These are phyloP conservation scores for Inga leiocalycina DNA, from an alignment of 306 rosid genomes.

Conservation along the genomic window DNA sequence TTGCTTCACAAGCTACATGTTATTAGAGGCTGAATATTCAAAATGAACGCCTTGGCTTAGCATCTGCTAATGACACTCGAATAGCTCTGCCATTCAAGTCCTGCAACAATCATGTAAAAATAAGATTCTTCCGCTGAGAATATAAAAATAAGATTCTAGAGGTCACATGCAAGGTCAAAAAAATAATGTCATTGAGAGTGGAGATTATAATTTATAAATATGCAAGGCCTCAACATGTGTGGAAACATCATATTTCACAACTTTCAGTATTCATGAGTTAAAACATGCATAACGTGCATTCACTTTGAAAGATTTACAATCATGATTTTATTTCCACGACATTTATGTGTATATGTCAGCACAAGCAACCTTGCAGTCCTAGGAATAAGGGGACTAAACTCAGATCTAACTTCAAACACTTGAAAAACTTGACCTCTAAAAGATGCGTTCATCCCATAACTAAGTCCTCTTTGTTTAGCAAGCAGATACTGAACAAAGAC, in stretches of 20 bases:
- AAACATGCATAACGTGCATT: background rate
- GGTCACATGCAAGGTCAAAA: background rate
- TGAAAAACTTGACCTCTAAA: background rate
- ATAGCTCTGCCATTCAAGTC: conserved; percentile 87
- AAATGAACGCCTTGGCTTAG: conserved; percentile 68
- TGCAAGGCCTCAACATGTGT: background rate
- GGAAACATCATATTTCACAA: background rate
- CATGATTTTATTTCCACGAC: background rate
- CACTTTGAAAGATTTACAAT: background rate
- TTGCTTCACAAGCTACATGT: conserved; percentile 30
- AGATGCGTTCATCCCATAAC: background rate
- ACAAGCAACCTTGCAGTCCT: background rate
- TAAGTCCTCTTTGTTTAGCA: background rate
- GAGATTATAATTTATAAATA: background rate
- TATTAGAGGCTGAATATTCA: conserved; percentile 38
- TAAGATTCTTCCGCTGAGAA: no score
- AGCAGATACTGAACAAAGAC: background rate
- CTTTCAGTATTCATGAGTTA: background rate
- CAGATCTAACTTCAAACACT: background rate
- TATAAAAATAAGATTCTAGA: background rate
- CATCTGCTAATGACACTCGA: conserved; percentile 70
- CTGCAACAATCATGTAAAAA: conserved; percentile 47
- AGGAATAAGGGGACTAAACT: background rate
- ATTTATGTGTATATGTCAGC: background rate
- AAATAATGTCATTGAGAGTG: background rate